phyloP scores from a whole-genome alignment of 208 protist genomes.

The Wallacemonas sp. region DNA sequence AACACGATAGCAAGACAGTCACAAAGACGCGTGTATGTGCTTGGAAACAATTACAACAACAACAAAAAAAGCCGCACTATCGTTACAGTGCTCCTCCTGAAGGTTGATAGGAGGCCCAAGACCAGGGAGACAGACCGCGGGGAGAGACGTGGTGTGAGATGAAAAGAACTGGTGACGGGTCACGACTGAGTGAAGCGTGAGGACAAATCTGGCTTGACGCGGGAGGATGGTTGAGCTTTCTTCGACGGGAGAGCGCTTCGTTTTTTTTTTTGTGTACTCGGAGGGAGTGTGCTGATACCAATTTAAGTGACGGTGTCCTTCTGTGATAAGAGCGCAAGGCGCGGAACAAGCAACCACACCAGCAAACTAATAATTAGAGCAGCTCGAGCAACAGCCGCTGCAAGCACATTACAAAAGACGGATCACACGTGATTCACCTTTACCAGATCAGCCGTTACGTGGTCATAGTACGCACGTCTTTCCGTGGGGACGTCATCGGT shows the following conservation, averaged over 20 bases:
- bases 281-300: too few species aligned
- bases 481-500: slow-evolving; percentile 41
- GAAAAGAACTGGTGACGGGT: neutral
- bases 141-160: neutral
- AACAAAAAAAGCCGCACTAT: too few species aligned
- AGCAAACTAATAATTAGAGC: too few species aligned
- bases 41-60: too few species aligned
- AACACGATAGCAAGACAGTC: too few species aligned
- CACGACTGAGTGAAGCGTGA: neutral
- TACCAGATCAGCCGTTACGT: slow-evolving; percentile 82
- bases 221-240: too few species aligned
- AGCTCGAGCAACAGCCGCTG: neutral
- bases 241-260: neutral
- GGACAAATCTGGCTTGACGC: too few species aligned
- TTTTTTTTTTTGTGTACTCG: neutral
- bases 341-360: slow-evolving; percentile 5
- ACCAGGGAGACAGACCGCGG: too few species aligned
- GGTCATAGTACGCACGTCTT: slow-evolving; percentile 68
- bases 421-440: slow-evolving; percentile 40
- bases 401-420: neutral
- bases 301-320: too few species aligned
- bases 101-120: too few species aligned
- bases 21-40: too few species aligned
- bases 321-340: neutral
- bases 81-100: too few species aligned